These are phyloP conservation scores for Vitis hybrid DNA, from an alignment of 177 flowering plant genomes.

Conservation along the genomic window DNA sequence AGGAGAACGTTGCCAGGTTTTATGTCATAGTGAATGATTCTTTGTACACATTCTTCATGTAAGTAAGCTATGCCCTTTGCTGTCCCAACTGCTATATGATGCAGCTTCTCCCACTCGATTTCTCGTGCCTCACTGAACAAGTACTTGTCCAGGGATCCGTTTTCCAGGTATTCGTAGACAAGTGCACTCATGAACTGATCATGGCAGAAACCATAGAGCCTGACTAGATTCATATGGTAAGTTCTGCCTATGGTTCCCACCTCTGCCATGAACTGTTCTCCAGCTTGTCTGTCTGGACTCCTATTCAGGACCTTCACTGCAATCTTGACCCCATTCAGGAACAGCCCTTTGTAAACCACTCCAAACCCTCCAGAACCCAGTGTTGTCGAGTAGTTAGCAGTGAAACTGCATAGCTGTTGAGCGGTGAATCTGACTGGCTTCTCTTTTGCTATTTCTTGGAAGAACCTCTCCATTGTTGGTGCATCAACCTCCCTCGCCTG, in stretches of 20 bases:
- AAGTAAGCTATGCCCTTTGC: too few species aligned
- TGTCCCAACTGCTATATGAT: too few species aligned
- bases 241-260: not conserved
- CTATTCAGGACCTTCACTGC: constrained; percentile 7
- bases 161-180: constrained; percentile 4
- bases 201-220: not conserved
- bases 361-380: not conserved
- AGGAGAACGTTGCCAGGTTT: too few species aligned
- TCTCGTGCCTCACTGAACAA: not conserved
- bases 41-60: too few species aligned
- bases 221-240: not conserved
- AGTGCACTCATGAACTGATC: not conserved
- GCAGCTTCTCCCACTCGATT: too few species aligned
- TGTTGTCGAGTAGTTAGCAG: constrained; percentile 3
- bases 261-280: constrained; percentile 11
- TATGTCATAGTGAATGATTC: too few species aligned
- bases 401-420: constrained; percentile 7
- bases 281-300: not conserved
- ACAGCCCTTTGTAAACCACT: not conserved
- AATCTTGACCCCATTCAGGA: not conserved
- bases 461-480: constrained; percentile 22
- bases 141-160: not conserved
- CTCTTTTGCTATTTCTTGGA: constrained; percentile 13
- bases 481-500: not conserved
- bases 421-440: constrained; percentile 22